Percentiles rank a stretch among this genome's conserved stretches.
These are phyloP conservation scores for Pinus taeda DNA, from an alignment of 75 land plant genomes.

Conservation along the genomic window DNA sequence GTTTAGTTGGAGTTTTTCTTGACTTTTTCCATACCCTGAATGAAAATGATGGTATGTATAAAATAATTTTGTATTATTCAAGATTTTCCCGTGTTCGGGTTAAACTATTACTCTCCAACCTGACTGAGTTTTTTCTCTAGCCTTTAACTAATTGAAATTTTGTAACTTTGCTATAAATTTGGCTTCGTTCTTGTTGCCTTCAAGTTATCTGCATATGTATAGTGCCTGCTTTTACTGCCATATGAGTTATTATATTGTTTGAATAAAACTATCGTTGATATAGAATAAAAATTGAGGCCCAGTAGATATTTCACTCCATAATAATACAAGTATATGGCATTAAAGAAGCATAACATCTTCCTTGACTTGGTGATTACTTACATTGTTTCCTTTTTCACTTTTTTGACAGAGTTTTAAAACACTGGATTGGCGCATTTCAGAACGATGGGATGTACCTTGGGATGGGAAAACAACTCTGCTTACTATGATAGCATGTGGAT, in stretches of 20 bases:
- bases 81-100: too few species aligned
- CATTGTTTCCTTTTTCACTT: background rate
- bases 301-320: background rate
- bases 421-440: constrained; percentile 39
- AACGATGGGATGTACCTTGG: constrained; percentile 76
- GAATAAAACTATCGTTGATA: background rate
- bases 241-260: background rate
- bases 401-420: constrained; percentile 1
- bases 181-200: too few species aligned
- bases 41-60: too few species aligned
- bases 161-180: too few species aligned
- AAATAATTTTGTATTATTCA: too few species aligned
- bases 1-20: too few species aligned
- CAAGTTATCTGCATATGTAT: background rate
- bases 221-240: background rate
- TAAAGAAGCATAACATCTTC: background rate
- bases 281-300: background rate
- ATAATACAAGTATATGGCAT: background rate
- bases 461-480: constrained; percentile 52
- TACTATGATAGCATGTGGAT: constrained; percentile 53
- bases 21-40: too few species aligned
- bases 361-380: background rate
- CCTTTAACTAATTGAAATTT: too few species aligned
- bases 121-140: too few species aligned
- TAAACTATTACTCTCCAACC: too few species aligned